Base-by-base conservation (phyloP, 495 filamentous ascomycete genomes). In the Xylaria longipes region DNA sequence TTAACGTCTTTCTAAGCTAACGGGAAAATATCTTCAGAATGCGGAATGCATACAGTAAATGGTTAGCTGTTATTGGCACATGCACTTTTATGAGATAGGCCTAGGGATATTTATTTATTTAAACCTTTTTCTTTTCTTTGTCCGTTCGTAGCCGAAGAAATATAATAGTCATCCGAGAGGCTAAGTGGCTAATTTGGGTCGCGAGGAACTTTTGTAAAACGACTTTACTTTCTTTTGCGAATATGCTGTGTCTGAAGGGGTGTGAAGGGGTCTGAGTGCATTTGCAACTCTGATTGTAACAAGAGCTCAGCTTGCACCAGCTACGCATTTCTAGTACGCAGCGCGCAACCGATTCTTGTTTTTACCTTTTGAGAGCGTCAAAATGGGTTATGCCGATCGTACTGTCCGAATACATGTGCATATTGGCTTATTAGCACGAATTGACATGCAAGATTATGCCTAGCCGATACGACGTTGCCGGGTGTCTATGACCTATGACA, bases 191-290 rank as follows among this genome's bases (percentile, higher is more conserved):
- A 22, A 14, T 14, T 29, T 54, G 5, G 15, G 52, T 31, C 12
- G 27, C 6, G 25, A 56, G 52, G 52, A 54, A 31, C 52, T 56
- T 56, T 56, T 56, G 52, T 52, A 52, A 27, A 56, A 22, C 46
- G 0, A 31, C 52, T 17, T 17, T 31, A 2, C 5, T 56, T 56
- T 56, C 52, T 56, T 56, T 56, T 56, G 52, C 27, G 27, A 56
- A 31, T 56, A 29, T 56, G 25, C 14, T 11, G 27, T 31, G 52
- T 27, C 25, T 3, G 50, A 5, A 15, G 0, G 2, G 35, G 35
- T 8, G 35, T 37, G 8, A 37, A 37, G 35, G 35, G 35, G 35
- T 37, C 8, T 37, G 8, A 37, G 35, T 37, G 35, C 3, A 39
- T 39, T 8, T 39, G 37, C 37, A 12, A 39, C 37, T 39, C 37